Percentiles rank a stretch among this genome's conserved stretches.
Conservation (phyloP, 2,329 filamentous ascomycete species). For the Ophiosphaerella narmari region DNA sequence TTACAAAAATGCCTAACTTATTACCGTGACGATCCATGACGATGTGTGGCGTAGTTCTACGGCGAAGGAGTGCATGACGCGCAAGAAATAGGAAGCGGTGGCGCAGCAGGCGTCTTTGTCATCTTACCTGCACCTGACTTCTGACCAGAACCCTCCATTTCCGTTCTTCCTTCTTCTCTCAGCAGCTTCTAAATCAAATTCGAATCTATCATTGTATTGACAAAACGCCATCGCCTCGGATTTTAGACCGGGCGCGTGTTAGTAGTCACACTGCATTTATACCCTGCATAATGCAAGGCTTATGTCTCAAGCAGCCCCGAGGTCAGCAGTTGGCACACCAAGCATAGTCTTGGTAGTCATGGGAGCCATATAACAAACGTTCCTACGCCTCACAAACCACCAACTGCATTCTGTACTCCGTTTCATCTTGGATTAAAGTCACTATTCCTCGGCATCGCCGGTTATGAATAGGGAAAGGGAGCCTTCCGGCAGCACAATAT, state of each 20-base stretch:
- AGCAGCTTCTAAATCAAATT: background rate
- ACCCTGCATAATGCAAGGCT: conserved; percentile 4
- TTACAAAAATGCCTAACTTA: background rate
- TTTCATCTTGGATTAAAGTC: background rate
- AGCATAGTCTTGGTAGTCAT: conserved; percentile 13
- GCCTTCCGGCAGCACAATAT: too few species aligned
- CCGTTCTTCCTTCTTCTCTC: background rate
- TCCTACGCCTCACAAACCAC: background rate
- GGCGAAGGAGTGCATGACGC: conserved; percentile 2
- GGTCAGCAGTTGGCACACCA: conserved; percentile 9
- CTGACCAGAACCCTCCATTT: background rate
- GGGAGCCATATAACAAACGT: conserved; percentile 6
- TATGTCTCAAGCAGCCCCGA: conserved; percentile 11
- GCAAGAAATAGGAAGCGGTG: background rate
- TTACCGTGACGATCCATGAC: conserved; percentile 1
- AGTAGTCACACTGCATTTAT: conserved; percentile 18
- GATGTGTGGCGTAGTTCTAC: conserved; percentile 7
- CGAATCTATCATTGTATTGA: background rate
- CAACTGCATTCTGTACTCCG: background rate
- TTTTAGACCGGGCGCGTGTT: conserved; percentile 10
- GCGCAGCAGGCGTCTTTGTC: background rate
- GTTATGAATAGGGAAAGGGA: too few species aligned
- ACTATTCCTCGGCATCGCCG: too few species aligned
- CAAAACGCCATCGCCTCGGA: conserved; percentile 1
- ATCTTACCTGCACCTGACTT: background rate